Conservation (phyloP, 768 basidiomycete species). For the Termitomyces sp. region DNA sequence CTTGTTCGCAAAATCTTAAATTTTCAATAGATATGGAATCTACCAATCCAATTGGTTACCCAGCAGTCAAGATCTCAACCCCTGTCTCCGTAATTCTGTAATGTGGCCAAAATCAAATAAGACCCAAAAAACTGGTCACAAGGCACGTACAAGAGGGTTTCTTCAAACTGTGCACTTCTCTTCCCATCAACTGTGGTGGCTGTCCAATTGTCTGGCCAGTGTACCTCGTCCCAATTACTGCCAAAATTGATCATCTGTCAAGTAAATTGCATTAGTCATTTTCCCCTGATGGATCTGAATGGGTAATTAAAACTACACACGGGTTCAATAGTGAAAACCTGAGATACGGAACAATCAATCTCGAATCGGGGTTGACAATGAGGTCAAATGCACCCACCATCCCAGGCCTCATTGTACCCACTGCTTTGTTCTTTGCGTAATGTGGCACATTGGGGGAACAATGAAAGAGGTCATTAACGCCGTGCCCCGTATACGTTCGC, state of each 20-base stretch:
- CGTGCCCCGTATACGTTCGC: slow-evolving; percentile 88
- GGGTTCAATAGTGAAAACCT: slow-evolving; percentile 78
- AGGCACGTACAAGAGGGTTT: slow-evolving; percentile 82
- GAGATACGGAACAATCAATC: background rate
- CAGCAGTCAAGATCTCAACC: slow-evolving; percentile 78
- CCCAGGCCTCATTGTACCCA: slow-evolving; percentile 90
- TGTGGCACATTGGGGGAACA: slow-evolving; percentile 84
- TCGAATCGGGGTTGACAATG: background rate
- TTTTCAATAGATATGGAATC: background rate
- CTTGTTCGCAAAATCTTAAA: background rate
- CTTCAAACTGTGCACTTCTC: slow-evolving; percentile 94
- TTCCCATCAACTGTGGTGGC: slow-evolving; percentile 90
- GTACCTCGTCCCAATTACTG: slow-evolving; percentile 64
- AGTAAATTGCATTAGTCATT: background rate
- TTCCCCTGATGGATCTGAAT: too few relatives aligned
- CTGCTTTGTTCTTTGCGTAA: slow-evolving; percentile 90
- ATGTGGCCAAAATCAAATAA: background rate
- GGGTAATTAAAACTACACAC: slow-evolving; percentile 38
- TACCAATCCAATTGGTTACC: slow-evolving; percentile 5
- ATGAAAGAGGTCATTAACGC: slow-evolving; percentile 86
- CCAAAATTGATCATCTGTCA: slow-evolving; percentile 91
- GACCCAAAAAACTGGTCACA: background rate
- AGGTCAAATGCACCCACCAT: slow-evolving; percentile 54
- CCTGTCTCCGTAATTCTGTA: slow-evolving; percentile 86
- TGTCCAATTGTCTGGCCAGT: slow-evolving; percentile 97